Conservation (phyloP, 2,329 filamentous ascomycete genomes). For the Cytospora leucostoma region DNA sequence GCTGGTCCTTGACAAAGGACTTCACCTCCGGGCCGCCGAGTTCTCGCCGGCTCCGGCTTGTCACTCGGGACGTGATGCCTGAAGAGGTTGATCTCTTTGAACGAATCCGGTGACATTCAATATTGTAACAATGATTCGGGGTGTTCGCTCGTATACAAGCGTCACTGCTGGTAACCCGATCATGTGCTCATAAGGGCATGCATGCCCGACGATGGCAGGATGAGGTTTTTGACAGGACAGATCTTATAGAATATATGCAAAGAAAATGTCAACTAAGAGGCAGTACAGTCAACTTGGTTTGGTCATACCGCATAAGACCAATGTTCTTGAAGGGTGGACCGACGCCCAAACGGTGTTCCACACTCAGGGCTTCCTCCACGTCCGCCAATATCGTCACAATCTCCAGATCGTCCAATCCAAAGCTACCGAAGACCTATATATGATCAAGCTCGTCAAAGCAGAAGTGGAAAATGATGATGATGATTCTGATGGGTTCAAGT, state of each 20-base stretch:
- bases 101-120: background rate
- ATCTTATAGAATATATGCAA: accelerated
- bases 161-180: background rate
- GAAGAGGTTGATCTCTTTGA: background rate
- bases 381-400: background rate
- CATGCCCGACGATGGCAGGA: background rate
- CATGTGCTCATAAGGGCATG: background rate
- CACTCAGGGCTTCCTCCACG: background rate
- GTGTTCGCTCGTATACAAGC: background rate
- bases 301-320: background rate
- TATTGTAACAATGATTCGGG: background rate
- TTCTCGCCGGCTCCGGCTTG: background rate
- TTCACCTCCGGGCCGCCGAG: background rate
- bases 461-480: background rate
- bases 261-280: background rate
- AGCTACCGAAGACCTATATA: background rate
- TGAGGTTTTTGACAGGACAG: background rate
- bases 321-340: background rate
- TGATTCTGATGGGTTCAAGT: slow-evolving; percentile 1
- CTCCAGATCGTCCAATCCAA: background rate
- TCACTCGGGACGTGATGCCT: background rate
- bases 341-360: background rate
- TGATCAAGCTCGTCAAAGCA: background rate
- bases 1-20: background rate
- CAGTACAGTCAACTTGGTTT: background rate